Percentiles rank a stretch among this genome's conserved stretches.
phyloP scores from a whole-genome alignment of 345 rosid species.

The Xanthoceras sorbifolium region DNA sequence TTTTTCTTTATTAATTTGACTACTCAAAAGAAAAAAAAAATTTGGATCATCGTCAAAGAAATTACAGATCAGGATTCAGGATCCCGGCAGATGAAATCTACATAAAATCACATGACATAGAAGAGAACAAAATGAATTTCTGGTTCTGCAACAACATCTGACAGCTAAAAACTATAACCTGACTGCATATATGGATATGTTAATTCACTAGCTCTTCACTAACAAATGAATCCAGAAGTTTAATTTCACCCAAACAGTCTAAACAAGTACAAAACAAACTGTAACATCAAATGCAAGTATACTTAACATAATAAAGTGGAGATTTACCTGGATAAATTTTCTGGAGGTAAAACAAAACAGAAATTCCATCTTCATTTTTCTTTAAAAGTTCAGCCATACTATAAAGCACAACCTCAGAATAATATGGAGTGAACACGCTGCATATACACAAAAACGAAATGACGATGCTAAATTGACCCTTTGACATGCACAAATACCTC shows the following conservation, averaged over 20 bases:
- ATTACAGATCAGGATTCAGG: not conserved
- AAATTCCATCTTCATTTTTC: constrained; percentile 98
- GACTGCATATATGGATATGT: not conserved
- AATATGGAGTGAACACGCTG: constrained; percentile 99
- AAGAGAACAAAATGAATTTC: not conserved
- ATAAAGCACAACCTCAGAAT: constrained; percentile 94
- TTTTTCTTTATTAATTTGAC: no score
- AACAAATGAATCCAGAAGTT: not conserved
- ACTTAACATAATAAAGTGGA: constrained; percentile 3
- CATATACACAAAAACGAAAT: constrained; percentile 24
- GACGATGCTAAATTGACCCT: constrained; percentile 27
- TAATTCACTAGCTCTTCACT: not conserved
- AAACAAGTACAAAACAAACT: constrained; percentile 6
- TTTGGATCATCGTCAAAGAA: not conserved
- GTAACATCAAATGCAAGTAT: not conserved
- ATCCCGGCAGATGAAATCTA: not conserved
- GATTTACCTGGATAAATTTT: constrained; percentile 95
- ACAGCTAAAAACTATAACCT: not conserved
- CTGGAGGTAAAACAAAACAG: constrained; percentile 94
- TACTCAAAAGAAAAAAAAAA: not conserved
- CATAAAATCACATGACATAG: not conserved
- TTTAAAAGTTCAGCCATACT: constrained; percentile 82
- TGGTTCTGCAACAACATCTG: not conserved
- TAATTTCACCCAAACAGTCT: not conserved
- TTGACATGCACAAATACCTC: constrained; percentile 5